Conservation (phyloP, 1,139 yeast species). For the Kazachstania sp. region DNA sequence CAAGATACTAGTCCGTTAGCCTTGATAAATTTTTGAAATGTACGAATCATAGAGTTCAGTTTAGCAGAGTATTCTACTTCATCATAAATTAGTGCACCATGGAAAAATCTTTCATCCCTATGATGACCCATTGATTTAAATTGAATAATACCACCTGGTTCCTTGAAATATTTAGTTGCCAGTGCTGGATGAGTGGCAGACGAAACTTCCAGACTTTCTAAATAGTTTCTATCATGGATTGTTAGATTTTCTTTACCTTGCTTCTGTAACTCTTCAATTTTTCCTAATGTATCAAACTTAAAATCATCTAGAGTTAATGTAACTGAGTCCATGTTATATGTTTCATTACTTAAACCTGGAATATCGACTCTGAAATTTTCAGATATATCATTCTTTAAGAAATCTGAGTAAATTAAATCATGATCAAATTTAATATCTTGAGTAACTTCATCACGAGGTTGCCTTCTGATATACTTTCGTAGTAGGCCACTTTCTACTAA, state of each 20-base stretch:
- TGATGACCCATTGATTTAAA: slow-evolving; percentile 47
- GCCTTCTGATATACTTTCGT: slow-evolving; percentile 6
- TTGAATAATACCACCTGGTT: slow-evolving; percentile 31
- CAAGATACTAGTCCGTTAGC: slow-evolving; percentile 47
- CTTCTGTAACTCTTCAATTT: slow-evolving; percentile 19
- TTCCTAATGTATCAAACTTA: slow-evolving; percentile 20
- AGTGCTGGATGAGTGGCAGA: slow-evolving; percentile 21
- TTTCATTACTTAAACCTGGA: slow-evolving; percentile 5
- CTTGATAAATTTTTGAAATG: slow-evolving; percentile 52
- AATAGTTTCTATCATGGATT: slow-evolving; percentile 20
- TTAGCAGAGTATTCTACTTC: slow-evolving; percentile 37
- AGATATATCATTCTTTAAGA: slow-evolving; percentile 10
- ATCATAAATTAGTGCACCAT: slow-evolving; percentile 39
- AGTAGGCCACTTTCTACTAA: slow-evolving; percentile 17
- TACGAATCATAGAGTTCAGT: slow-evolving; percentile 45
- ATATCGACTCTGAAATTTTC: slow-evolving; percentile 10
- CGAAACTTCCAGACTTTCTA: slow-evolving; percentile 16
- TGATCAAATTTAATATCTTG: slow-evolving; percentile 16
- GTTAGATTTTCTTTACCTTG: slow-evolving; percentile 4
- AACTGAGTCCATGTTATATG: slow-evolving; percentile 12
- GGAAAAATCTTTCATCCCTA: slow-evolving; percentile 67
- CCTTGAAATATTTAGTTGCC: slow-evolving; percentile 42
- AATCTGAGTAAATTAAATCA: slow-evolving; percentile 11
- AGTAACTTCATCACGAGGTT: slow-evolving; percentile 1
- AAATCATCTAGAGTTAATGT: slow-evolving; percentile 20